These are phyloP conservation scores for Cetradonia linearis DNA, from an alignment of 495 filamentous ascomycete genomes.

Conservation along the genomic window DNA sequence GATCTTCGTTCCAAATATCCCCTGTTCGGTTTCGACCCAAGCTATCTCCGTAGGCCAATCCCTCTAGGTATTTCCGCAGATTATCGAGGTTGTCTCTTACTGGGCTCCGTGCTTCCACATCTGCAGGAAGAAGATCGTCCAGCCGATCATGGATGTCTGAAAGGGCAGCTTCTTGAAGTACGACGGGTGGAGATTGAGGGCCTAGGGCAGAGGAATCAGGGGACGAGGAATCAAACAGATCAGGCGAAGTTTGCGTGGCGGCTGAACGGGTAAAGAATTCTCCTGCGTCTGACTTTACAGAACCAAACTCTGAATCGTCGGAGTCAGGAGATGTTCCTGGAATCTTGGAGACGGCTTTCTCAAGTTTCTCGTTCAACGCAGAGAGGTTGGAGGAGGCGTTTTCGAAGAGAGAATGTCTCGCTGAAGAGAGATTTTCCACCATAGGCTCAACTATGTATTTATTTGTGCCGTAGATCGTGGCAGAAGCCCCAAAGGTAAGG, in stretches of 20 bases:
- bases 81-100: conserved; percentile 36
- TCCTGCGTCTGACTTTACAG: conserved; percentile 57
- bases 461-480: conserved; percentile 68
- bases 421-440: conserved; percentile 58
- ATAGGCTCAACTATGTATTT: conserved; percentile 78
- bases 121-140: conserved; percentile 3
- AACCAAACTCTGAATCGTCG: conserved; percentile 32
- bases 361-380: conserved; percentile 65
- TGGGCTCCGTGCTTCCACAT: conserved; percentile 26
- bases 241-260: conserved; percentile 70
- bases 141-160: conserved; percentile 9
- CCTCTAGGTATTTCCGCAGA: conserved; percentile 43
- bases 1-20: conserved; percentile 56
- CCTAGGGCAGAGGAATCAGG: conserved; percentile 17
- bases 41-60: conserved; percentile 28
- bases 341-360: conserved; percentile 53
- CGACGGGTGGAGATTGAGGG: background rate
- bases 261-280: conserved; percentile 88
- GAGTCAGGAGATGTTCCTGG: conserved; percentile 32
- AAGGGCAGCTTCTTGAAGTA: conserved; percentile 6
- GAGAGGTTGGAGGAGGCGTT: conserved; percentile 55
- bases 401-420: conserved; percentile 70
- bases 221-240: conserved; percentile 31
- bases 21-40: conserved; percentile 32
- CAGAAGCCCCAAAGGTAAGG: conserved; percentile 56